A percentile compares a stretch with the other conserved stretches of the same genome.
Conservation (phyloP, 805 yeast species). For the Scheffersomyces lignosus region DNA sequence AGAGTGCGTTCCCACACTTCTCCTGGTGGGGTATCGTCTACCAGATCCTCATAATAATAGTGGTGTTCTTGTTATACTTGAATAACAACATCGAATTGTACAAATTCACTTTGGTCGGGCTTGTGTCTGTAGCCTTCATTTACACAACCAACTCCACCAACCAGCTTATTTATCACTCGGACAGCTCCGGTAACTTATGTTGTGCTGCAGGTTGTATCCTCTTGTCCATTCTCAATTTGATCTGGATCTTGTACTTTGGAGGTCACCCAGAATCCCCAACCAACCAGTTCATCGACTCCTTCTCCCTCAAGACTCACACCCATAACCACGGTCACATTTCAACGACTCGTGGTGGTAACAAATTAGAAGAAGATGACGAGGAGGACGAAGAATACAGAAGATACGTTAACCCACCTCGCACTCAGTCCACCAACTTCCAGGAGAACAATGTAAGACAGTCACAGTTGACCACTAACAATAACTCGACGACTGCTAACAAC, state of each 20-base stretch:
- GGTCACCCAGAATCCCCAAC: constrained; percentile 87
- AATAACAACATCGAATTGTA: constrained; percentile 69
- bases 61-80: constrained; percentile 52
- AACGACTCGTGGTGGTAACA: constrained; percentile 16
- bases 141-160: constrained; percentile 86
- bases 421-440: constrained; percentile 19
- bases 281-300: constrained; percentile 82
- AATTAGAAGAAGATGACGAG: constrained; percentile 9
- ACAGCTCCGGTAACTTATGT: constrained; percentile 67
- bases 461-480: constrained; percentile 29
- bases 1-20: constrained; percentile 64
- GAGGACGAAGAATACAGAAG: constrained; percentile 26
- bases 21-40: constrained; percentile 97
- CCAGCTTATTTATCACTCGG: constrained; percentile 64
- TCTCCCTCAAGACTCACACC: constrained; percentile 53
- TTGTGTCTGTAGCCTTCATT: constrained; percentile 69
- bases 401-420: constrained; percentile 14
- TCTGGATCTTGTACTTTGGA: constrained; percentile 90
- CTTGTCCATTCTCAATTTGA: constrained; percentile 73
- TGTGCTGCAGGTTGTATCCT: constrained; percentile 92
- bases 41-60: constrained; percentile 60
- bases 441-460: constrained; percentile 36
- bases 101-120: constrained; percentile 55
- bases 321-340: constrained; percentile 37
- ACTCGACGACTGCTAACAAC: constrained; percentile 27